Conservation (phyloP, 495 filamentous ascomycete genomes). For the Penicillium simplicissimum region DNA sequence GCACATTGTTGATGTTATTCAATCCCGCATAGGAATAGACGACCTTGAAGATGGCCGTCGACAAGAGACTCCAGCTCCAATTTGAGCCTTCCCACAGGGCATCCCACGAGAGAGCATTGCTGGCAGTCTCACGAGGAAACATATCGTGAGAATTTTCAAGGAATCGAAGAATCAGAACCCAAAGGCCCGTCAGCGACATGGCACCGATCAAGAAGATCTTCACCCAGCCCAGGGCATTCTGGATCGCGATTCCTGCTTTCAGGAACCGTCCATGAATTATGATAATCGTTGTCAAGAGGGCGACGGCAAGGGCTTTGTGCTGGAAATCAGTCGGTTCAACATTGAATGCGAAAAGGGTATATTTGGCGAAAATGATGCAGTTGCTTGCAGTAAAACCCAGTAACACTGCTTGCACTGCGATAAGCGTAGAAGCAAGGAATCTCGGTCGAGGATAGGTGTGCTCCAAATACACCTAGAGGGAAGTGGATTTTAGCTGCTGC, state of each 20-base stretch:
- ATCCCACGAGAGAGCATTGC: conserved; percentile 32
- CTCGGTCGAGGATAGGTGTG: conserved; percentile 68
- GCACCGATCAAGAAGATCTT: conserved; percentile 49
- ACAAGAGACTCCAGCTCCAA: conserved; percentile 52
- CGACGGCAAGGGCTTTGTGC: conserved; percentile 38
- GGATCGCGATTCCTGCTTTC: conserved; percentile 42
- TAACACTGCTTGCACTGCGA: conserved; percentile 67
- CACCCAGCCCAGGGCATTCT: conserved; percentile 49
- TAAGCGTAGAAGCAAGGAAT: conserved; percentile 67
- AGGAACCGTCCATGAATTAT: conserved; percentile 43
- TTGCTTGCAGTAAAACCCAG: conserved; percentile 64
- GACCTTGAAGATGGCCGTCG: conserved; percentile 71
- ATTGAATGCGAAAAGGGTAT: conserved; percentile 44
- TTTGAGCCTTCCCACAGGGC: conserved; percentile 45
- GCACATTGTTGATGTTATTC: conserved; percentile 71
- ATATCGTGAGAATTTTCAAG: conserved; percentile 21
- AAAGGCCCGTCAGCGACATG: conserved; percentile 46
- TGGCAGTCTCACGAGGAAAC: background rate
- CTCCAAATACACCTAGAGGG: conserved; percentile 64
- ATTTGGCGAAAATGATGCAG: conserved; percentile 48
- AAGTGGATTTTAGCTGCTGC: conserved; percentile 8
- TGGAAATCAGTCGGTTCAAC: conserved; percentile 36
- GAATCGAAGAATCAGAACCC: conserved; percentile 40
- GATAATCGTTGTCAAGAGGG: conserved; percentile 38
- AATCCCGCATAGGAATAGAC: conserved; percentile 71